A percentile compares a stretch with the other conserved stretches of the same genome.
These are phyloP conservation scores for Corniculantispora saksenae DNA, from an alignment of 2,329 filamentous ascomycete genomes.

Conservation along the genomic window DNA sequence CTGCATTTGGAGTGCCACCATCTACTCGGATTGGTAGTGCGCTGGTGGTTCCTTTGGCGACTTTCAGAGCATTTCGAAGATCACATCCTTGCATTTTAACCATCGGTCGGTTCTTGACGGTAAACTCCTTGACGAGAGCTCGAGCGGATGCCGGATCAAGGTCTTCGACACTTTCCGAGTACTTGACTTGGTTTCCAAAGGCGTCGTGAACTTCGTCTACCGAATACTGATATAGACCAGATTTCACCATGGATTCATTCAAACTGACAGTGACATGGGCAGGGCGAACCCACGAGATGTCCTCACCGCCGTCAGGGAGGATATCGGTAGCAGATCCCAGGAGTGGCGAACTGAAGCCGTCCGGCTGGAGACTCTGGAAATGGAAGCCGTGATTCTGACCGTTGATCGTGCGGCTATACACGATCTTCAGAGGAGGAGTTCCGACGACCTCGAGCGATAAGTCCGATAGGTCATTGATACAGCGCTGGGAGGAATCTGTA, in stretches of 20 bases:
- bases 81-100: conserved; percentile 74
- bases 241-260: conserved; percentile 81
- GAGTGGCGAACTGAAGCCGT: conserved; percentile 78
- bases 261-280: conserved; percentile 77
- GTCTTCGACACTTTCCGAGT: conserved; percentile 68
- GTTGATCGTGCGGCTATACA: conserved; percentile 88
- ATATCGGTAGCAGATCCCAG: conserved; percentile 62
- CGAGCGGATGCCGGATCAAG: conserved; percentile 62
- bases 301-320: conserved; percentile 62
- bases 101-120: conserved; percentile 82
- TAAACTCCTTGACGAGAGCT: conserved; percentile 73
- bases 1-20: conserved; percentile 58
- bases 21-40: conserved; percentile 69
- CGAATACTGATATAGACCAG: conserved; percentile 84
- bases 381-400: conserved; percentile 80
- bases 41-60: conserved; percentile 71
- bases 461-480: conserved; percentile 84
- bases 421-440: conserved; percentile 87
- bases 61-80: conserved; percentile 76
- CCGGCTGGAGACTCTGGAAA: conserved; percentile 90
- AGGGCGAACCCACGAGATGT: conserved; percentile 78
- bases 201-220: conserved; percentile 92
- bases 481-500: conserved; percentile 66
- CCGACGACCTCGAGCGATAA: conserved; percentile 81
- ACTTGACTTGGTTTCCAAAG: conserved; percentile 82